Evolutionary conservation across 768 basidiomycete species (phyloP).

Genomic region (Chiua virens): DNA sequence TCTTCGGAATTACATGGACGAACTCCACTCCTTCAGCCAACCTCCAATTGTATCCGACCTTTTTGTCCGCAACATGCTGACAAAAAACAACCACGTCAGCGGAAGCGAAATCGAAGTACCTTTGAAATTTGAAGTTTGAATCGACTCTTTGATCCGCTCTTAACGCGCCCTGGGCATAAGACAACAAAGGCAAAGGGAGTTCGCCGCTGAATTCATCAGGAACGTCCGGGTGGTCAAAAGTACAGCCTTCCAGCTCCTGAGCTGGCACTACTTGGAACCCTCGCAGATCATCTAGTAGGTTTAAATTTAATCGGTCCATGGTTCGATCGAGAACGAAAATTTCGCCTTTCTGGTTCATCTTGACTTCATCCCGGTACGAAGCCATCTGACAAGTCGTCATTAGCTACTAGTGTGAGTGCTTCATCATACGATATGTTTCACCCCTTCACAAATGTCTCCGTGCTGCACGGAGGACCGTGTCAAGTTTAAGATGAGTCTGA

Average conservation of each 20-base stretch:
- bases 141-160: constrained; percentile 36
- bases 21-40: constrained; percentile 63
- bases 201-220: constrained; percentile 78
- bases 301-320: constrained; percentile 45
- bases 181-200: constrained; percentile 68
- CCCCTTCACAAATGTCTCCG: constrained; percentile 63
- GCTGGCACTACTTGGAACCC: constrained; percentile 62
- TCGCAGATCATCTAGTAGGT: constrained; percentile 16
- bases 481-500: background rate
- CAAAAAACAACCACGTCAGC: background rate
- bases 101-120: constrained; percentile 39
- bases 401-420: background rate
- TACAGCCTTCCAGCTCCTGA: constrained; percentile 65
- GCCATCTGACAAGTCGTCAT: constrained; percentile 44
- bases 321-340: constrained; percentile 71
- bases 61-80: constrained; percentile 58
- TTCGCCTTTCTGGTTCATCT: constrained; percentile 58
- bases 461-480: constrained; percentile 37
- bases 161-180: constrained; percentile 40
- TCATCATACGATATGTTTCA: background rate
- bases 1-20: constrained; percentile 63
- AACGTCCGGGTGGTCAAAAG: constrained; percentile 61
- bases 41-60: constrained; percentile 61
- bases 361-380: constrained; percentile 74
- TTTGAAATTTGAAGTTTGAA: no score